These are phyloP conservation scores for Hanseniaspora pseudoguilliermondii DNA, from an alignment of 805 yeast species.

Conservation along the genomic window DNA sequence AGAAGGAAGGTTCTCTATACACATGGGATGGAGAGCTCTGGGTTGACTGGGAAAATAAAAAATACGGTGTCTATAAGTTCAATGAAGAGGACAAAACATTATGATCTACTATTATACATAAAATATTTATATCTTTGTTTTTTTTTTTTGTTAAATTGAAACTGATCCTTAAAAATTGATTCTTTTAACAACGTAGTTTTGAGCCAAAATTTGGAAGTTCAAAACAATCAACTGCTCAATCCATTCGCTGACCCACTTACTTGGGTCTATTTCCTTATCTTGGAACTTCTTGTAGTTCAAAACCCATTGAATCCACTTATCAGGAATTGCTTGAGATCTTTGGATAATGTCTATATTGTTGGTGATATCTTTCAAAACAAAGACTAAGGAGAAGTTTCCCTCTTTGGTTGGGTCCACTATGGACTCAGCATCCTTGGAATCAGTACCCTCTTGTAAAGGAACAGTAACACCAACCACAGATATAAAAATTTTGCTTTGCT, in stretches of 20 bases:
- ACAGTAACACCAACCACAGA: constrained; percentile 50
- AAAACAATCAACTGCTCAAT: constrained; percentile 64
- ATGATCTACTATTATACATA: background rate
- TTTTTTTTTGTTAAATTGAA: background rate
- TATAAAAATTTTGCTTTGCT: constrained; percentile 49
- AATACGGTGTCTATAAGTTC: constrained; percentile 19
- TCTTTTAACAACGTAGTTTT: constrained; percentile 76
- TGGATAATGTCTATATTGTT: constrained; percentile 63
- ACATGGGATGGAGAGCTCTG: constrained; percentile 19
- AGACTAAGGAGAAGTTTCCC: constrained; percentile 58
- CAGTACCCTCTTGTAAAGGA: constrained; percentile 19
- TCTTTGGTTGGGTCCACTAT: constrained; percentile 30
- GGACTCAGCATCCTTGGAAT: constrained; percentile 18
- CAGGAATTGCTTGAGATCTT: constrained; percentile 81
- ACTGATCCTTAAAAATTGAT: constrained; percentile 35
- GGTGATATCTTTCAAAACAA: constrained; percentile 64
- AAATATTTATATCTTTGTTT: background rate
- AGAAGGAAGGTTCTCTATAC: constrained; percentile 1
- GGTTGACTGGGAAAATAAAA: constrained; percentile 28
- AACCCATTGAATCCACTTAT: constrained; percentile 87
- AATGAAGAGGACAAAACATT: background rate
- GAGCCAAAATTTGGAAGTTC: constrained; percentile 77
- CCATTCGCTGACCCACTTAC: constrained; percentile 74
- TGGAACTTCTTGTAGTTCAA: constrained; percentile 24
- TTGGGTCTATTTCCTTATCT: constrained; percentile 53